These are phyloP conservation scores for Rhizopogon rudus DNA, from an alignment of 768 basidiomycete species.

Conservation along the genomic window DNA sequence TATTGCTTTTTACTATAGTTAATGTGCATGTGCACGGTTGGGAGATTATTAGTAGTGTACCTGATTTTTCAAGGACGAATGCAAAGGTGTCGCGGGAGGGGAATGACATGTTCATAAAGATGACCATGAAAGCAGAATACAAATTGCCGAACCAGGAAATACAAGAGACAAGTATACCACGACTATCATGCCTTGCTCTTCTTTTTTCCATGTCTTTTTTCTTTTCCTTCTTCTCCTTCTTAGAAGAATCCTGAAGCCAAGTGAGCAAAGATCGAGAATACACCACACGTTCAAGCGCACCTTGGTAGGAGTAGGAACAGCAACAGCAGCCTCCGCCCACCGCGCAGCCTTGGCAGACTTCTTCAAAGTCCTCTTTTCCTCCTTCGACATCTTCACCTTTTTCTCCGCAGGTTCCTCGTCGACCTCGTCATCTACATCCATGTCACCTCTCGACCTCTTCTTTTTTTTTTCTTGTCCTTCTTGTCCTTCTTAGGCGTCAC, in stretches of 20 bases:
- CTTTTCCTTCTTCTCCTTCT: conserved; percentile 35
- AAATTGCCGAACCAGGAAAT: not conserved
- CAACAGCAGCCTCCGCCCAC: no score
- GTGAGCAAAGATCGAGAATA: not conserved
- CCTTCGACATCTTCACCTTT: conserved; percentile 75
- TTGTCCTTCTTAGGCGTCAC: conserved; percentile 52
- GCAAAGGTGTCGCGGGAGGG: no score
- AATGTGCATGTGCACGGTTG: not conserved
- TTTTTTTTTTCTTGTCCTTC: conserved; percentile 66
- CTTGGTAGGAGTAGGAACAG: conserved; percentile 10
- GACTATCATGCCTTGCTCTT: conserved; percentile 37
- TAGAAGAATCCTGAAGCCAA: conserved; percentile 24
- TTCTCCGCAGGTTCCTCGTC: conserved; percentile 47
- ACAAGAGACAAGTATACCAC: not conserved
- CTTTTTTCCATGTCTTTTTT: conserved; percentile 47
- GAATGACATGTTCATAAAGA: not conserved
- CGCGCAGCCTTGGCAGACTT: conserved; percentile 52
- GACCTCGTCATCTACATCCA: conserved; percentile 53
- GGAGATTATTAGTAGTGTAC: no score
- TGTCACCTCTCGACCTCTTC: conserved; percentile 63
- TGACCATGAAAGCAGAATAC: not conserved
- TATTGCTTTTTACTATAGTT: not conserved
- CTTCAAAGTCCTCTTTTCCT: conserved; percentile 83
- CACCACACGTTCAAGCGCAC: conserved; percentile 24
- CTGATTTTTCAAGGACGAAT: not conserved